These are phyloP conservation scores for Cryphonectria parasitica DNA, from an alignment of 2,329 filamentous ascomycete species.

Conservation along the genomic window DNA sequence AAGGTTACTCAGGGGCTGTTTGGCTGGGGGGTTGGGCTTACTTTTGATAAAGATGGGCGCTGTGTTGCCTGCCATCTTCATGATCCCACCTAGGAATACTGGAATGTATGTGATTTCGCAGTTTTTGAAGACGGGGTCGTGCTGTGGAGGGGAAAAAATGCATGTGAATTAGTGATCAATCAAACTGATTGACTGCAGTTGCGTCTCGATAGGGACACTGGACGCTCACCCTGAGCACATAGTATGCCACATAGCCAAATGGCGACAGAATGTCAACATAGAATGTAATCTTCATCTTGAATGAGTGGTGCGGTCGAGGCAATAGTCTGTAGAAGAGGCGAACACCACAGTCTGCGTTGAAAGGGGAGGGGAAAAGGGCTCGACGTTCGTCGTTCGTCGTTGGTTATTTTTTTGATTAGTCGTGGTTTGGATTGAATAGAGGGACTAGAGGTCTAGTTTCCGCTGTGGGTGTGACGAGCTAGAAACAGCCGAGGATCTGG, in stretches of 20 bases:
- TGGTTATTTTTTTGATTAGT: not conserved
- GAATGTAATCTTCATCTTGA: slow-evolving; percentile 40
- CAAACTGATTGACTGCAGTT: no score
- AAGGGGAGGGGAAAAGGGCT: not conserved
- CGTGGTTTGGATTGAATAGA: not conserved
- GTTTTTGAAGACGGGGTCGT: slow-evolving; percentile 20
- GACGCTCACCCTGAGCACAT: slow-evolving; percentile 42
- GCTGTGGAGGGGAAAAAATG: not conserved
- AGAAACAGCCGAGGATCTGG: not conserved
- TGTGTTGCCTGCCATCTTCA: slow-evolving; percentile 44
- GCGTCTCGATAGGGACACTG: no score
- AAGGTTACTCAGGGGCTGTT: not conserved
- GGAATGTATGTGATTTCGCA: slow-evolving; percentile 42
- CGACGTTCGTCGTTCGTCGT: not conserved
- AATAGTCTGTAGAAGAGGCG: not conserved
- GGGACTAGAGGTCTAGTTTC: not conserved
- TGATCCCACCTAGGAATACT: slow-evolving; percentile 44
- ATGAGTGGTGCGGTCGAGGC: not conserved
- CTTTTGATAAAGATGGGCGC: slow-evolving; percentile 44
- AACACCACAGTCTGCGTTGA: not conserved
- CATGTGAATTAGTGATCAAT: not conserved
- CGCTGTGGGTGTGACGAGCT: not conserved
- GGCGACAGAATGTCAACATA: slow-evolving; percentile 47
- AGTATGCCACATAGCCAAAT: slow-evolving; percentile 45
- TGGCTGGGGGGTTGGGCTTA: slow-evolving; percentile 30